Evolutionary conservation across 371 early-diverging fungal genomes (phyloP).

Genomic region (Dinochytrium kinnereticum): DNA sequence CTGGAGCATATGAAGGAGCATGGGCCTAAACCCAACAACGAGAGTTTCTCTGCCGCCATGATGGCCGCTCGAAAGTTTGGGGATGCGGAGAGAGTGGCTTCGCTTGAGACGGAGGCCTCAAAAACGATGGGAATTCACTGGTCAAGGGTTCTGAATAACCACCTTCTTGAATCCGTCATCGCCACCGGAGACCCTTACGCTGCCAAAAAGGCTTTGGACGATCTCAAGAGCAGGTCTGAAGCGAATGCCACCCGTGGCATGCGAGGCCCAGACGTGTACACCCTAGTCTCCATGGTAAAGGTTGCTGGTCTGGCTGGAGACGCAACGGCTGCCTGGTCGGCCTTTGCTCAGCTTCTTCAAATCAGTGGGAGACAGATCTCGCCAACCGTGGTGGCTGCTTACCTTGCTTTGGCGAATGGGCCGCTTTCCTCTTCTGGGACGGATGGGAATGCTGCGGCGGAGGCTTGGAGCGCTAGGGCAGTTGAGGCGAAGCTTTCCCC

Average conservation of each 20-base stretch:
- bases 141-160: neutral
- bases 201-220: neutral
- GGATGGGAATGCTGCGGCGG: no score
- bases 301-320: conserved; percentile 2
- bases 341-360: conserved; percentile 1
- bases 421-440: no score
- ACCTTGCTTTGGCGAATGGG: neutral
- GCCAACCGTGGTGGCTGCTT: neutral
- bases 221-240: neutral
- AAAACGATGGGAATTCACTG: neutral
- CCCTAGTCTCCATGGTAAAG: neutral
- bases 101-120: neutral
- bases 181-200: neutral
- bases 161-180: neutral
- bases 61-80: neutral
- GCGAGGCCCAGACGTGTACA: neutral
- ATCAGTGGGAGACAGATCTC: neutral
- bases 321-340: neutral
- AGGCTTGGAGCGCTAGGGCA: neutral
- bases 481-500: neutral
- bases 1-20: neutral
- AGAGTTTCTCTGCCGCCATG: neutral
- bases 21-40: conserved; percentile 1
- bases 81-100: neutral
- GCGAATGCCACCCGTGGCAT: neutral